Conservation (phyloP, 371 early-diverging fungal species). For the Chytridium lagenaria region DNA sequence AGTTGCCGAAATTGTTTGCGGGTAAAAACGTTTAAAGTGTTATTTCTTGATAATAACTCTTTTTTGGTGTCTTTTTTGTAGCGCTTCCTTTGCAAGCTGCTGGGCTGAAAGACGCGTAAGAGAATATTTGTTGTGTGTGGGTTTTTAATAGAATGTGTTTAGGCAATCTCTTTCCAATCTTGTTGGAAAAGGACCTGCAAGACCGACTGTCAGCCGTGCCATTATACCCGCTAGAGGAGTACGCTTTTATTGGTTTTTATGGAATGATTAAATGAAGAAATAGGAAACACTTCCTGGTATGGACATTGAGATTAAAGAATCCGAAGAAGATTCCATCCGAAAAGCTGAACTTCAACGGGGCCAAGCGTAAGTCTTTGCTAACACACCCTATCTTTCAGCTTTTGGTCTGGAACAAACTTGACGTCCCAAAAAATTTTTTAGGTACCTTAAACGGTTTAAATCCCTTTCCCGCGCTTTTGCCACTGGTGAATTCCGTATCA, state of each 20-base stretch:
- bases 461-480: slow-evolving; percentile 59
- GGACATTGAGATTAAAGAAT: not conserved
- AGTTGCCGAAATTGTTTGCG: slow-evolving; percentile 28
- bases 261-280: not conserved
- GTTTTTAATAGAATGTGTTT: no score
- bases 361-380: slow-evolving; percentile 39
- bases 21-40: not conserved
- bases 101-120: no score
- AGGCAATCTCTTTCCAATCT: slow-evolving; percentile 20
- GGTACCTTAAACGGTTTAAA: slow-evolving; percentile 61
- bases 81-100: no score
- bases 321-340: slow-evolving; percentile 25
- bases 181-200: slow-evolving; percentile 11
- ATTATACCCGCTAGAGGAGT: slow-evolving; percentile 47
- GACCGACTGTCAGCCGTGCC: slow-evolving; percentile 28
- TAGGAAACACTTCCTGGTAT: not conserved
- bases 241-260: no score
- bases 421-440: no score
- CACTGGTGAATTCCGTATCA: slow-evolving; percentile 55
- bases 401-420: no score
- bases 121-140: no score
- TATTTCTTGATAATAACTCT: not conserved
- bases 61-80: slow-evolving; percentile 3
- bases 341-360: slow-evolving; percentile 56
- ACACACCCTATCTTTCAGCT: not conserved